These are phyloP conservation scores for Pleurotus giganteus DNA, from an alignment of 768 basidiomycete genomes.

Conservation along the genomic window DNA sequence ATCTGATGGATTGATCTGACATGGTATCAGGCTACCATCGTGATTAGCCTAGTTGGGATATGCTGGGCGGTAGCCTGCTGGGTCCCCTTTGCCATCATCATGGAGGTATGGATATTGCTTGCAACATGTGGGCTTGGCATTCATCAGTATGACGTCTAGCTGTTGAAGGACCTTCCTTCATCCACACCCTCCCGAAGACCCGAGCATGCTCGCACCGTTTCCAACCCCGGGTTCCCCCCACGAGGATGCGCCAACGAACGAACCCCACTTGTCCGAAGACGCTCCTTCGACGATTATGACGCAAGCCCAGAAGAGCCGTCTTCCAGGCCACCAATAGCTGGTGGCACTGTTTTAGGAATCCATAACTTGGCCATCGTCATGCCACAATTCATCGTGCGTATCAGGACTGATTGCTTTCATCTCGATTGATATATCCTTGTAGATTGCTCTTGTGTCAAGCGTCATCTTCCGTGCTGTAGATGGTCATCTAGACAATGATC, in stretches of 20 bases:
- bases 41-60: slow-evolving; percentile 84
- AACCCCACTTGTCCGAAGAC: slow-evolving; percentile 59
- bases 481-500: slow-evolving; percentile 41
- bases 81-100: slow-evolving; percentile 96
- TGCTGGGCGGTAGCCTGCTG: slow-evolving; percentile 99
- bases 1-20: neutral
- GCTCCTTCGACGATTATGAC: slow-evolving; percentile 53
- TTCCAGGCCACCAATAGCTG: slow-evolving; percentile 56
- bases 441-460: slow-evolving; percentile 87
- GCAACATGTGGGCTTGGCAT: neutral
- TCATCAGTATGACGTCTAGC: slow-evolving; percentile 34
- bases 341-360: slow-evolving; percentile 91
- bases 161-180: slow-evolving; percentile 70
- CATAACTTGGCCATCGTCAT: slow-evolving; percentile 95
- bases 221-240: slow-evolving; percentile 39
- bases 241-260: slow-evolving; percentile 40
- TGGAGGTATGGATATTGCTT: slow-evolving; percentile 63
- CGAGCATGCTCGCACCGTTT: slow-evolving; percentile 52
- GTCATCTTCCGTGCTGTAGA: slow-evolving; percentile 84
- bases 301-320: slow-evolving; percentile 30
- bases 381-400: slow-evolving; percentile 87
- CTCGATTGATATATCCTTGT: slow-evolving; percentile 12
- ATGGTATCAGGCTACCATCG: slow-evolving; percentile 62
- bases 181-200: slow-evolving; percentile 34
- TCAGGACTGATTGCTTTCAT: slow-evolving; percentile 13